A percentile compares a stretch with the other conserved stretches of the same genome.
Evolutionary conservation across 2,329 filamentous ascomycete species (phyloP).

Genomic region (Xylaria hypoxylon): DNA sequence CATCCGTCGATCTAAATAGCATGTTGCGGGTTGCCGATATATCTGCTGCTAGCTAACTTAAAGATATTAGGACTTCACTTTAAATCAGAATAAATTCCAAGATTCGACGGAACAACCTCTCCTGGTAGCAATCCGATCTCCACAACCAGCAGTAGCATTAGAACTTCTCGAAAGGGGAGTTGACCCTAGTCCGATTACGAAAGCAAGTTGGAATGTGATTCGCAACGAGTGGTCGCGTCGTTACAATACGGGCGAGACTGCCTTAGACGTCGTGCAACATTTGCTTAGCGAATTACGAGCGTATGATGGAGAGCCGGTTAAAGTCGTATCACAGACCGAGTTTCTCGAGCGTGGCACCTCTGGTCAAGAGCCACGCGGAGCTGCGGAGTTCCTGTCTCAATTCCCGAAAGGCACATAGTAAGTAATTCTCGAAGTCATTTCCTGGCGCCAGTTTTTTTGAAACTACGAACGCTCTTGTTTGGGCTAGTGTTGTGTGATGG

Average conservation of each 20-base stretch:
- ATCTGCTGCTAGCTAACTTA: background rate
- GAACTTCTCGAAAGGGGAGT: constrained; percentile 72
- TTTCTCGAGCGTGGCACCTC: background rate
- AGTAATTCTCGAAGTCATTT: constrained; percentile 2
- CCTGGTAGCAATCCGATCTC: constrained; percentile 68
- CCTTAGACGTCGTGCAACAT: constrained; percentile 70
- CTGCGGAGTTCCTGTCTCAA: constrained; percentile 65
- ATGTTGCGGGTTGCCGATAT: background rate
- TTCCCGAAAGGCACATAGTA: constrained; percentile 67
- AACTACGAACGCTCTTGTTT: background rate
- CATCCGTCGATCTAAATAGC: background rate
- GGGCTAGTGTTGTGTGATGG: background rate
- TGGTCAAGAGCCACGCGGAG: constrained; percentile 48
- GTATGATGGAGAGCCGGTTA: constrained; percentile 55
- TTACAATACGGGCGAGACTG: constrained; percentile 57
- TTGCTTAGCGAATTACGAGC: constrained; percentile 63
- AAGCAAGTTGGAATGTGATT: constrained; percentile 53
- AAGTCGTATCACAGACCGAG: constrained; percentile 45
- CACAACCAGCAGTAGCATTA: constrained; percentile 60
- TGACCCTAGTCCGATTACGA: constrained; percentile 71
- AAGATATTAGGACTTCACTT: constrained; percentile 51
- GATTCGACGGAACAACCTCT: constrained; percentile 71
- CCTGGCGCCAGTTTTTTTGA: background rate
- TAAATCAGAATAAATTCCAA: constrained; percentile 63
- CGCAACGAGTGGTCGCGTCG: constrained; percentile 49